Percentiles rank a stretch among this genome's conserved stretches.
phyloP scores from a whole-genome alignment of 2,329 filamentous ascomycete species.

The Colletotrichum limetticola region DNA sequence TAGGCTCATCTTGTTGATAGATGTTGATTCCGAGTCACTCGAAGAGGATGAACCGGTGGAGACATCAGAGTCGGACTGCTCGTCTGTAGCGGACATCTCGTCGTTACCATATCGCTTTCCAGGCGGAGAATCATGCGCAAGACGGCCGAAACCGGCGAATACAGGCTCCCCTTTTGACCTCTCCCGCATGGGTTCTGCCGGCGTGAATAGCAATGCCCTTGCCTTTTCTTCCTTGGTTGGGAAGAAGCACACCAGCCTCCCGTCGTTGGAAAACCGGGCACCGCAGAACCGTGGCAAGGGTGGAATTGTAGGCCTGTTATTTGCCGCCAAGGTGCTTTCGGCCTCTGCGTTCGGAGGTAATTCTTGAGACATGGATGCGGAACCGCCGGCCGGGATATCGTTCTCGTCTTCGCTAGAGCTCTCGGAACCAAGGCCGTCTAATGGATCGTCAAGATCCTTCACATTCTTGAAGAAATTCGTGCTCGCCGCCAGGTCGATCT shows the following conservation, averaged over 20 bases:
- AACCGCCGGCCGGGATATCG: conserved; percentile 62
- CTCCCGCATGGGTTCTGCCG: conserved; percentile 57
- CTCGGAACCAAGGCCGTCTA: conserved; percentile 72
- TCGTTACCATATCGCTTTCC: conserved; percentile 59
- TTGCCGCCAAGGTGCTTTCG: conserved; percentile 62
- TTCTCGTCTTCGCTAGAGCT: conserved; percentile 86
- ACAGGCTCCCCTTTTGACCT: conserved; percentile 64
- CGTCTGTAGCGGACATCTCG: conserved; percentile 62
- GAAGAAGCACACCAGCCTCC: conserved; percentile 74
- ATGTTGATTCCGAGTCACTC: conserved; percentile 72
- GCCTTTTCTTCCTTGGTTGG: conserved; percentile 74
- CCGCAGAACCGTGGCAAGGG: conserved; percentile 69
- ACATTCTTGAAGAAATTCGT: conserved; percentile 72
- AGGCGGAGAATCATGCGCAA: conserved; percentile 62
- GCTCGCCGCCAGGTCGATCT: conserved; percentile 69
- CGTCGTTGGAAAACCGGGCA: conserved; percentile 70
- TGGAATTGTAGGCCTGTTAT: conserved; percentile 63
- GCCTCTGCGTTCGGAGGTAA: conserved; percentile 64
- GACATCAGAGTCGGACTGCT: conserved; percentile 61
- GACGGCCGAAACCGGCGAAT: conserved; percentile 67
- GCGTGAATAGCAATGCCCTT: conserved; percentile 59
- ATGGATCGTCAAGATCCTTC: conserved; percentile 68
- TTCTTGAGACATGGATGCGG: conserved; percentile 71
- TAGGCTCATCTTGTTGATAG: conserved; percentile 66
- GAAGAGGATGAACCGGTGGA: conserved; percentile 61